phyloP scores from a whole-genome alignment of 306 rosid genomes.

The Neltuma alba region DNA sequence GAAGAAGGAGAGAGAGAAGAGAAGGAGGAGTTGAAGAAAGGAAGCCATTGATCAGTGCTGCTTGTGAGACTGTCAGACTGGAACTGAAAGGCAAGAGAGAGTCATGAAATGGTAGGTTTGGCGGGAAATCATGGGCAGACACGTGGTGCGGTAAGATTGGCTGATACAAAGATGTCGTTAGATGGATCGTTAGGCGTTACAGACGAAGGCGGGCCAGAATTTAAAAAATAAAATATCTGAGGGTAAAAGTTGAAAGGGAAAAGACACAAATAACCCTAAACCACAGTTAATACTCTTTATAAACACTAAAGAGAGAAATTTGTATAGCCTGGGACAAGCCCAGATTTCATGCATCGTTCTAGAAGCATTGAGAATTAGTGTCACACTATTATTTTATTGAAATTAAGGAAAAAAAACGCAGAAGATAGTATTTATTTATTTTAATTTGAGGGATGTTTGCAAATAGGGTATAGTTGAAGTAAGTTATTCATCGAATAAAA shows the following conservation, averaged over 20 bases:
- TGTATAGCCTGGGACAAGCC: neutral
- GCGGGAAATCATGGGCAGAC: conserved; percentile 27
- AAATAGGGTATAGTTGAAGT: neutral
- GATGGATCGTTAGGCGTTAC: conserved; percentile 29
- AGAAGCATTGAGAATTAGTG: neutral
- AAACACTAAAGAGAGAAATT: neutral
- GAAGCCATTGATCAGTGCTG: conserved; percentile 56
- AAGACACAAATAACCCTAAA: neutral
- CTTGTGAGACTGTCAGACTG: too few relatives aligned
- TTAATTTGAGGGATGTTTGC: neutral
- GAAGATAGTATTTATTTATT: neutral
- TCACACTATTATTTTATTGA: neutral
- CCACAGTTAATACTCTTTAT: too few relatives aligned
- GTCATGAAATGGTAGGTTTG: conserved; percentile 4
- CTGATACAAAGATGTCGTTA: conserved; percentile 17
- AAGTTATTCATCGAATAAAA: neutral
- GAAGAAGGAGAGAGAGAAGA: conserved; percentile 34
- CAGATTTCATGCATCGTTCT: neutral
- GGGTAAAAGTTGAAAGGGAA: neutral
- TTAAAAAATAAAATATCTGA: neutral
- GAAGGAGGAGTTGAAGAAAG: conserved; percentile 6
- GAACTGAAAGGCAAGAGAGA: neutral
- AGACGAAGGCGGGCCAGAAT: neutral
- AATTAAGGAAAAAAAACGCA: neutral
- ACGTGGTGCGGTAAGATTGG: conserved; percentile 43